These are phyloP conservation scores for Coelastrella sp. DNA, from an alignment of 139 green algal genomes.

Conservation along the genomic window DNA sequence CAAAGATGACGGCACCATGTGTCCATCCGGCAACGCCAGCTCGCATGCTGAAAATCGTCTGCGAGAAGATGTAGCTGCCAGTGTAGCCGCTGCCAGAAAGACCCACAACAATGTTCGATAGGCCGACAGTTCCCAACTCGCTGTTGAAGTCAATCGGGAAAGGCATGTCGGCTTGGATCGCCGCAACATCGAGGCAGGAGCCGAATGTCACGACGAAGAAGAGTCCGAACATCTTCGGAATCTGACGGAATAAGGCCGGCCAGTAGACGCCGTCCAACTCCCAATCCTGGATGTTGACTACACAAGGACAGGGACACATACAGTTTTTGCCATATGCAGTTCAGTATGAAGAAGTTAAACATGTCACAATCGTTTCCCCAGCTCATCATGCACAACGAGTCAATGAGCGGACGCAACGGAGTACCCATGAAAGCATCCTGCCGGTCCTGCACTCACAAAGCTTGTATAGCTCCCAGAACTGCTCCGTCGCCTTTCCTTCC, in stretches of 20 bases:
- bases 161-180: slow-evolving; percentile 72
- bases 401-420: too few relatives aligned
- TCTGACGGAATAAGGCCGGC: slow-evolving; percentile 60
- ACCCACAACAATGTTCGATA: slow-evolving; percentile 76
- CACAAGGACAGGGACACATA: not conserved
- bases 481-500: slow-evolving; percentile 50
- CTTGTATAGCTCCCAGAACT: slow-evolving; percentile 80
- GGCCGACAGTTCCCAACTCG: slow-evolving; percentile 79
- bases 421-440: too few relatives aligned
- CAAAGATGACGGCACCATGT: slow-evolving; percentile 59
- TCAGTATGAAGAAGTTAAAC: too few relatives aligned
- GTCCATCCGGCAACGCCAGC: slow-evolving; percentile 54
- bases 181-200: slow-evolving; percentile 79
- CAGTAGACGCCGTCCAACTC: slow-evolving; percentile 64
- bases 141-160: slow-evolving; percentile 79
- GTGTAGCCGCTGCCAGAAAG: slow-evolving; percentile 78
- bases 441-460: slow-evolving; percentile 57
- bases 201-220: slow-evolving; percentile 87
- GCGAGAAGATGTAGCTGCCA: slow-evolving; percentile 67
- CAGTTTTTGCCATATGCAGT: not conserved
- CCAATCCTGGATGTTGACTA: slow-evolving; percentile 61
- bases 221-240: slow-evolving; percentile 76
- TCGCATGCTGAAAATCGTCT: slow-evolving; percentile 73
- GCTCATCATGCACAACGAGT: too few relatives aligned
- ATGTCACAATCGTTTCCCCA: too few relatives aligned